Base-by-base conservation (phyloP, 1,284 basidiomycete genomes). In the Marasmius oreades region DNA sequence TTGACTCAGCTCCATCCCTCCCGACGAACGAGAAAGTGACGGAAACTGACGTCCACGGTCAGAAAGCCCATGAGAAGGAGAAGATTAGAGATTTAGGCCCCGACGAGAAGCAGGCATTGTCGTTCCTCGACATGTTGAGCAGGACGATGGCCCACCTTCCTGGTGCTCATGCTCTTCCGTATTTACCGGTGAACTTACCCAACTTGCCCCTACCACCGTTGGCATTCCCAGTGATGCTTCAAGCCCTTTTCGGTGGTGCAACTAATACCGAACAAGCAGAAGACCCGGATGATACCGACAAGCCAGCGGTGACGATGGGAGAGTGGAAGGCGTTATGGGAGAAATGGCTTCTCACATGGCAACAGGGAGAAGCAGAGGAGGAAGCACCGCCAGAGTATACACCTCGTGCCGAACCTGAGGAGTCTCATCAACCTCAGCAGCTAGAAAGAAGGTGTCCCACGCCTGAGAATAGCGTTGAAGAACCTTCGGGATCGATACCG, bases 171-270 rank as follows among this genome's bases (percentile, higher is more conserved):
- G 79, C 78, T 52, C 83, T 85, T 64, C 79, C 82, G 31, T 72
- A 74, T 28, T 78, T 82, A 48, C 78, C 80, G 88, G 80, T 72
- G 44, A 79, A 79, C 18, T 69, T 90, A 12, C 85, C 84, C 2
- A 86, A 89, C 61, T 80, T 91, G 57, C 87, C 88, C 2, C 16
- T 31, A 28, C 24, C 31, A 18, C 26, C 47, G 0, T 77, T 88
- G 69, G 86, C 88, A n/a, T 90, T 91, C 77, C 88, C 90, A 5
- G 79, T 91, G 36, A 80, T 86, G 59, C 81, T 91, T 12, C 88
- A 84, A 7, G 78, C 80, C 8, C 80, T 88, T 67, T 73, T 84
- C 56, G 77, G 80, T 57, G 79, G 84, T 34, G 77, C 75, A 52
- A 65, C 63, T 31, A 65, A 55, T 44, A 56, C 60, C 43, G 69